phyloP scores from a whole-genome alignment of 371 early-diverging fungal species.

The Nematocida sp. region DNA sequence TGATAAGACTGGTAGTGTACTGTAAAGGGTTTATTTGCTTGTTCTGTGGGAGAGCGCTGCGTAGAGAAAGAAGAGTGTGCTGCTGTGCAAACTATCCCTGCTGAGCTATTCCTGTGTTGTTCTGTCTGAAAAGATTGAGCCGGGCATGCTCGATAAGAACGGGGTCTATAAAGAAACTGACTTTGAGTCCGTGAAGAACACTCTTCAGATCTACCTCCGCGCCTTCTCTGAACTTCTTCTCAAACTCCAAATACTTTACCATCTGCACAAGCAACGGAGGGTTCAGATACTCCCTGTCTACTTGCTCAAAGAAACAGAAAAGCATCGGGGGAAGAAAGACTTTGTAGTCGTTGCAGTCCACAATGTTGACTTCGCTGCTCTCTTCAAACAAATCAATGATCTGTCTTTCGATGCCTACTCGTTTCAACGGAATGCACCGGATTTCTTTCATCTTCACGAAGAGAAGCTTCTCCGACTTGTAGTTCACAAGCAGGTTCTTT shows the following conservation, averaged over 20 bases:
- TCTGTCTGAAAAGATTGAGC: slow-evolving; percentile 36
- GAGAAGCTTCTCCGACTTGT: slow-evolving; percentile 32
- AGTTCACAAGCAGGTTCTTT: neutral
- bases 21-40: too few relatives aligned
- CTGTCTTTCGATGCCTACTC: neutral
- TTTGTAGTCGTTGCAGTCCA: slow-evolving; percentile 7
- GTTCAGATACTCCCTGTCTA: slow-evolving; percentile 28
- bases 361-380: neutral
- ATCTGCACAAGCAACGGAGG: slow-evolving; percentile 35
- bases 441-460: slow-evolving; percentile 39
- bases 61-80: too few relatives aligned
- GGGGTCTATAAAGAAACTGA: slow-evolving; percentile 38
- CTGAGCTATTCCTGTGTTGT: neutral
- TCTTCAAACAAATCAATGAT: slow-evolving; percentile 1
- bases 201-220: neutral
- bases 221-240: slow-evolving; percentile 4
- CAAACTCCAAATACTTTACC: slow-evolving; percentile 48
- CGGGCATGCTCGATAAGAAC: slow-evolving; percentile 11
- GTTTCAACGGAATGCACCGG: slow-evolving; percentile 27
- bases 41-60: too few relatives aligned
- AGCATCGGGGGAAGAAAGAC: slow-evolving; percentile 17
- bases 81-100: too few relatives aligned
- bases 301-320: neutral
- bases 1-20: too few relatives aligned
- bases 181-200: slow-evolving; percentile 24